Evolutionary conservation across 2,329 filamentous ascomycete species (phyloP).

Genomic region (Ilyonectria destructans): DNA sequence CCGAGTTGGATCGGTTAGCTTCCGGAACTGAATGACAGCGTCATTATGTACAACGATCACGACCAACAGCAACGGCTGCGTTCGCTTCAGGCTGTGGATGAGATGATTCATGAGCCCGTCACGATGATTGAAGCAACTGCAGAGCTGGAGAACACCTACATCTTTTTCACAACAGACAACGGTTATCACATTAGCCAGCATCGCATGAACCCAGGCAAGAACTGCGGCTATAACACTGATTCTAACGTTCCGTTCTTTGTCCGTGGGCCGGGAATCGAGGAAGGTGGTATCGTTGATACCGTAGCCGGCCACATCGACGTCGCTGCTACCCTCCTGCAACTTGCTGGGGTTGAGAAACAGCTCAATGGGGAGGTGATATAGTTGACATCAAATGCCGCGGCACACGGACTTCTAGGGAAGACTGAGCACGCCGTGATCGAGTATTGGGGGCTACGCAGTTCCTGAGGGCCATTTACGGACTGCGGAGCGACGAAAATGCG

Average conservation of each 20-base stretch:
- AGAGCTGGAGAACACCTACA: conserved; percentile 24
- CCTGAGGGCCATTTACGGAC: too few species aligned
- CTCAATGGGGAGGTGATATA: too few species aligned
- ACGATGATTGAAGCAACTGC: conserved; percentile 49
- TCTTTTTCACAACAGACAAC: conserved; percentile 34
- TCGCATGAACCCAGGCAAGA: conserved; percentile 52
- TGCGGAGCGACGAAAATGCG: too few species aligned
- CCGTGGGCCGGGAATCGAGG: conserved; percentile 61
- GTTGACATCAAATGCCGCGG: conserved; percentile 61
- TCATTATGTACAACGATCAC: conserved; percentile 56
- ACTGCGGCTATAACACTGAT: conserved; percentile 60
- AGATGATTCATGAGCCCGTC: conserved; percentile 60
- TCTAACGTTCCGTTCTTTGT: conserved; percentile 65
- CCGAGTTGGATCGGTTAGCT: conserved; percentile 63
- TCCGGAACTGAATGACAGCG: conserved; percentile 52
- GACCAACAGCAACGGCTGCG: conserved; percentile 61
- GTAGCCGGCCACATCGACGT: conserved; percentile 68
- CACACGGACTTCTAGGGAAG: conserved; percentile 37
- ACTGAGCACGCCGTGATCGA: conserved; percentile 68
- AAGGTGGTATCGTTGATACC: conserved; percentile 51
- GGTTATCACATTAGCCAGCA: conserved; percentile 36
- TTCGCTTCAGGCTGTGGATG: conserved; percentile 63
- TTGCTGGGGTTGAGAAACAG: conserved; percentile 62
- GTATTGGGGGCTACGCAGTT: conserved; percentile 67
- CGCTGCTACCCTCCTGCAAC: conserved; percentile 65